Conservation (phyloP, 2,329 filamentous ascomycete genomes). For the Aspergillus sp. region DNA sequence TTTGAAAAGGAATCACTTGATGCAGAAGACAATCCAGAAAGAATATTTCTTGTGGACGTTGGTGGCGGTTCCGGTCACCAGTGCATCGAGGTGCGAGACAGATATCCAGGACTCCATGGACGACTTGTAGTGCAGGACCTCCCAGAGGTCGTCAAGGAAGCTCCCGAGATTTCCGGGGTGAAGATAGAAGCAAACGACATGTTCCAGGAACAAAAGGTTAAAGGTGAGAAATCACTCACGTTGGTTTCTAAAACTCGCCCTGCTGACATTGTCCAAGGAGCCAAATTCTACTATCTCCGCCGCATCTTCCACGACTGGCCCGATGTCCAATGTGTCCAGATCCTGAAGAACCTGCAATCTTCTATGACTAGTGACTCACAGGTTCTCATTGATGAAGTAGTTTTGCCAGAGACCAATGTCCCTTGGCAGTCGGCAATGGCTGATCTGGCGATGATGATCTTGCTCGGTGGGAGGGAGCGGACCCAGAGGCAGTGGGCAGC, state of each 20-base stretch:
- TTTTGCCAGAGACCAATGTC: slow-evolving; percentile 35
- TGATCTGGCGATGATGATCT: slow-evolving; percentile 22
- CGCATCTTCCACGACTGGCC: slow-evolving; percentile 32
- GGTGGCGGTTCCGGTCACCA: slow-evolving; percentile 45
- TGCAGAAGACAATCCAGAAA: slow-evolving; percentile 5
- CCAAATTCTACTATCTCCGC: slow-evolving; percentile 31
- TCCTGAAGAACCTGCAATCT: slow-evolving; percentile 34
- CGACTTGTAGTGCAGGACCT: slow-evolving; percentile 45
- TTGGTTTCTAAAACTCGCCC: slow-evolving; percentile 3
- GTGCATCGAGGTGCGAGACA: slow-evolving; percentile 31
- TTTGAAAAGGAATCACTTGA: not conserved
- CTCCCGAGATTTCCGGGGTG: slow-evolving; percentile 28
- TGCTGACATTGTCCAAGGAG: slow-evolving; percentile 25
- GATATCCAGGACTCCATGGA: slow-evolving; percentile 33
- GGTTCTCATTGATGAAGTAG: slow-evolving; percentile 48
- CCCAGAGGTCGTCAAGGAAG: slow-evolving; percentile 29
- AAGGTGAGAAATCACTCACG: not conserved
- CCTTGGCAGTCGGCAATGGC: slow-evolving; percentile 19
- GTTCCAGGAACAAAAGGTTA: not conserved
- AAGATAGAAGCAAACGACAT: slow-evolving; percentile 14
- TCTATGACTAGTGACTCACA: slow-evolving; percentile 25
- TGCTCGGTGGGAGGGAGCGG: slow-evolving; percentile 1
- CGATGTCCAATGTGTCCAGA: slow-evolving; percentile 19
- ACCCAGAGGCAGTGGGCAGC: slow-evolving; percentile 1
- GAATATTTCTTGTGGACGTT: slow-evolving; percentile 42